Evolutionary conservation across 306 rosid genomes (phyloP), one percentile per base, ranked within the genome.

Genomic region (Vicia villosa): DNA sequence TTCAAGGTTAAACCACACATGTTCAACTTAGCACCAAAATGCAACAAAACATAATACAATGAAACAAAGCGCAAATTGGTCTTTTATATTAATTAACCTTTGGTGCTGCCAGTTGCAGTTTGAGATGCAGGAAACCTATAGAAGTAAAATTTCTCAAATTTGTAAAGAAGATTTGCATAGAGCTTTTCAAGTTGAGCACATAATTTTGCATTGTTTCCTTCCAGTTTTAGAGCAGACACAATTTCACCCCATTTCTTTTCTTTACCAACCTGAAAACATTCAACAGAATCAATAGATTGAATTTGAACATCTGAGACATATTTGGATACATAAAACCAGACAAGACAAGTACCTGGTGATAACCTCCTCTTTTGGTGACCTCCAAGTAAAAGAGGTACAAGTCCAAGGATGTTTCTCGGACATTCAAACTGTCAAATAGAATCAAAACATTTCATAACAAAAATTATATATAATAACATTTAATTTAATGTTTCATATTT

Each of bases 331-430:
- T 28, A 4, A 28, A 28, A 28, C 1, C 6, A 30, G 4, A 30
- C 28, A 0, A 14, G 38, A 34, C 45, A 40, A 26, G 10, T 77
- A 82, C 86, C 84, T 72, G 81, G 61, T 50, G 79, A 76, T 28
- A 79, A 61, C 84, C 86, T 79, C 86, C 86, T 72, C 83, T 79
- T 79, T 15, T 75, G 38, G 77, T 72, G 45, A 79, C 86, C 63
- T 83, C 86, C 82, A 64, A 55, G 79, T 83, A 83, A 68, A 83
- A 59, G 12, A 56, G 74, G 81, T 75, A 63, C 79, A 83, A 42
- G 79, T 83, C 77, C 65, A 83, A 26, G 64, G 9, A 14, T 68
- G 81, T 38, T 41, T 79, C 71, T 63, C 82, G 71, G 24, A 70
- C 81, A 72, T 79, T 50, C 58, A 79, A 40, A 49, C 86, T 83